These are phyloP conservation scores for Citrus australasica DNA, from an alignment of 345 rosid species.

Conservation along the genomic window DNA sequence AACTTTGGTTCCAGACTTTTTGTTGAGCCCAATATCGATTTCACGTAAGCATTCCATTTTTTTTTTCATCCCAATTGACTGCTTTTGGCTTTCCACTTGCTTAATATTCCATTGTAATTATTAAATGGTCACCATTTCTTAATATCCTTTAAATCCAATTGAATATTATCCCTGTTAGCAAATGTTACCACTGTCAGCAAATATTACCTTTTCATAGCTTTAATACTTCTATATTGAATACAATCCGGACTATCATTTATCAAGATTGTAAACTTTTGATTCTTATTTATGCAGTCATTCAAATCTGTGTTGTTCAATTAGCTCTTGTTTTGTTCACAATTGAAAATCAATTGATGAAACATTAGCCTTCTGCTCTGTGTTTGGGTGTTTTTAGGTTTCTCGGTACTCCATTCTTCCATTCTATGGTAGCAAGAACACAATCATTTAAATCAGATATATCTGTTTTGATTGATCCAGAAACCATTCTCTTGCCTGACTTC, in stretches of 20 bases:
- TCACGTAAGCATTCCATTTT: slow-evolving; percentile 53
- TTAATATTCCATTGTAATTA: too few species aligned
- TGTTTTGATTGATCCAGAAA: slow-evolving; percentile 49
- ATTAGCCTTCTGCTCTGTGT: not conserved
- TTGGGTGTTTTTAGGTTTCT: slow-evolving; percentile 51
- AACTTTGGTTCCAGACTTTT: slow-evolving; percentile 54
- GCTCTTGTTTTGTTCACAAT: not conserved
- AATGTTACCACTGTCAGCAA: not conserved
- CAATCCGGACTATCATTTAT: not conserved
- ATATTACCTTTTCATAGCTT: too few species aligned
- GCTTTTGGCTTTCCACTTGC: too few species aligned
- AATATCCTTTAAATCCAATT: not conserved
- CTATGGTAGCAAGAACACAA: slow-evolving; percentile 66
- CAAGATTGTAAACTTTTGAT: not conserved
- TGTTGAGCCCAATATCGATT: slow-evolving; percentile 69
- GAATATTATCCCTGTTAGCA: not conserved
- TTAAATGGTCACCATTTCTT: not conserved
- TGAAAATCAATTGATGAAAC: not conserved
- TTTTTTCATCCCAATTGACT: not conserved
- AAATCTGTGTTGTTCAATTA: not conserved
- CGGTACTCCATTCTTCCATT: slow-evolving; percentile 82
- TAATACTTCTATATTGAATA: not conserved
- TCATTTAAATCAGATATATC: slow-evolving; percentile 46
- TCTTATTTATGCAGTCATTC: not conserved
- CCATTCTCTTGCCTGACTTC: slow-evolving; percentile 59